phyloP scores from a whole-genome alignment of 768 basidiomycete species.

The Boletus barrowsii region DNA sequence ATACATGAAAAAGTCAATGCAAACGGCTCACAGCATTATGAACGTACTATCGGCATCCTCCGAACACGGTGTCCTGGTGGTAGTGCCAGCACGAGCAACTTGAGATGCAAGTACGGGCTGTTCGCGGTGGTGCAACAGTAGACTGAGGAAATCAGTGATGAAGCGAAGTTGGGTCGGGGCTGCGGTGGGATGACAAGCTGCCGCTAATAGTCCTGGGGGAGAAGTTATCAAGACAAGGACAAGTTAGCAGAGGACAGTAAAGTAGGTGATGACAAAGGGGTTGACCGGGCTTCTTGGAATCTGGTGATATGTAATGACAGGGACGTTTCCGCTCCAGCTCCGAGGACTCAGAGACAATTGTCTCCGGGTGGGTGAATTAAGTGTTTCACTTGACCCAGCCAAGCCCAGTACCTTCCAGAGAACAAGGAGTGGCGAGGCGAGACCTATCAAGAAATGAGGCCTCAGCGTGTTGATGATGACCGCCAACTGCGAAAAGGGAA shows the following conservation, averaged over 20 bases:
- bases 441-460: slow-evolving; percentile 59
- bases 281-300: neutral
- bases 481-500: slow-evolving; percentile 71
- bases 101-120: slow-evolving; percentile 10
- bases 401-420: slow-evolving; percentile 59
- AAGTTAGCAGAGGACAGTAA: neutral
- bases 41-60: slow-evolving; percentile 12
- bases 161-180: slow-evolving; percentile 55
- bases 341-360: slow-evolving; percentile 13
- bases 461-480: slow-evolving; percentile 79
- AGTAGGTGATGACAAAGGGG: neutral
- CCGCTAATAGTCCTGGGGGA: slow-evolving; percentile 48
- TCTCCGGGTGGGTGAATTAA: neutral
- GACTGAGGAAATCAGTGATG: slow-evolving; percentile 47
- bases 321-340: slow-evolving; percentile 12
- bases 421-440: slow-evolving; percentile 68
- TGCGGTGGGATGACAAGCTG: slow-evolving; percentile 57
- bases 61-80: neutral
- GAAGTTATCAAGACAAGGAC: neutral
- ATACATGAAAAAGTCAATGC: neutral
- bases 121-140: slow-evolving; percentile 38
- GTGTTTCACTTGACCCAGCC: slow-evolving; percentile 3
- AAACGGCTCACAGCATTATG: slow-evolving; percentile 18
- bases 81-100: too few species aligned
- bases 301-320: slow-evolving; percentile 18